These are phyloP conservation scores for Pythium pyrilobum DNA, from an alignment of 352 stramenopile species.

Conservation along the genomic window DNA sequence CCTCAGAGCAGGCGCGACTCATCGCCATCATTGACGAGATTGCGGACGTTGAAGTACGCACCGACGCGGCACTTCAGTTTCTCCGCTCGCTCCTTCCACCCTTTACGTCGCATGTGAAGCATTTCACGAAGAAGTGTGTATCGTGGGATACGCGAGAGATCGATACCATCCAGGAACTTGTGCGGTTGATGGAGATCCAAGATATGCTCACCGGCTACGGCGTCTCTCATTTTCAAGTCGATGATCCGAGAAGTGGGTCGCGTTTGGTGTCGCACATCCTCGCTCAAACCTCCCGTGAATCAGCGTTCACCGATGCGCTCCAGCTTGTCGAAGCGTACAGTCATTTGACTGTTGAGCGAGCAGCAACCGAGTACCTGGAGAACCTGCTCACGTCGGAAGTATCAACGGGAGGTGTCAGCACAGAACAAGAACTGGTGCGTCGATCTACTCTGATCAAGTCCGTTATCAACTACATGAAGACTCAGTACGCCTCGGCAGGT, in stretches of 20 bases:
- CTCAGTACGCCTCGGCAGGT: conserved; percentile 13
- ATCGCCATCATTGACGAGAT: conserved; percentile 24
- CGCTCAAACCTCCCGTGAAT: conserved; percentile 34
- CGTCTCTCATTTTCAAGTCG: conserved; percentile 47
- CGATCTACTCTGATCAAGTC: conserved; percentile 38
- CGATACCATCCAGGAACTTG: conserved; percentile 53
- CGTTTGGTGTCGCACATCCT: conserved; percentile 57
- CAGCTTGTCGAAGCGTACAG: conserved; percentile 58
- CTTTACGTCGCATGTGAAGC: conserved; percentile 49
- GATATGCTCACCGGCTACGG: conserved; percentile 66
- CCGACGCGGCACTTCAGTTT: conserved; percentile 16
- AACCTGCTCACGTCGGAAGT: conserved; percentile 44
- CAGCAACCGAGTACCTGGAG: conserved; percentile 51
- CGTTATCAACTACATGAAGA: conserved; percentile 14
- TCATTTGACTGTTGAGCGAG: conserved; percentile 42
- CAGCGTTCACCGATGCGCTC: conserved; percentile 51
- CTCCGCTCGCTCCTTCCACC: conserved; percentile 39
- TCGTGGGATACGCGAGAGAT: conserved; percentile 37
- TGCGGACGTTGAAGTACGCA: conserved; percentile 14
- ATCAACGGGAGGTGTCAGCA: background rate
- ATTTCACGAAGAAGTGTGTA: conserved; percentile 29
- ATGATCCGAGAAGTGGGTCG: conserved; percentile 40
- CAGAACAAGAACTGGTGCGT: conserved; percentile 1
- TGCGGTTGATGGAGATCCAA: conserved; percentile 72
- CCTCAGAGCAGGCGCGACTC: conserved; percentile 18